Base-by-base conservation (phyloP, 1,284 basidiomycete species). In the Ceratorhiza oryzae-sativae region DNA sequence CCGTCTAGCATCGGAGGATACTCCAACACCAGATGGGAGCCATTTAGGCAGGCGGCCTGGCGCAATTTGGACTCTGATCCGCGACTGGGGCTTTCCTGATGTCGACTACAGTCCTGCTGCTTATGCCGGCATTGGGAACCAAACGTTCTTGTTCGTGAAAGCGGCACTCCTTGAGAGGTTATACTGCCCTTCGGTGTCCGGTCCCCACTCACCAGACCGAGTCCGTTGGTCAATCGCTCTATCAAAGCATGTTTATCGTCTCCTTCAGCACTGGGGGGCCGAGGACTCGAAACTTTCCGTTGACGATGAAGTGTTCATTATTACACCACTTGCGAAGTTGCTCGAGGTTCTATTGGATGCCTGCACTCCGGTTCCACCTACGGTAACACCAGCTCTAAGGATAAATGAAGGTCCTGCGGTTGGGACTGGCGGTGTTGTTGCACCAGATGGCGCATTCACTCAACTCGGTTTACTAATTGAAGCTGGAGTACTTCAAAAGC, bases 261-360 rank as follows among this genome's bases (percentile, higher is more conserved):
- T 58, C 6, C 55, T 58, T n/a, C 55, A 36, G 27, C 32, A 27
- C 53, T 58, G 55, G 55, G 18, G 36, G 55, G 55, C 12, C 12
- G 32, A 18, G 6, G 4, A 15, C 18, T 13, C 36, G 13, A 25
- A 25, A 27, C 9, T 36, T 10, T 36, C 30, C 6, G 30, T 23
- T n/a, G 55, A 58, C 10, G 55, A 58, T n/a, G 32, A 58, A 36
- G 55, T 23, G 4, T 58, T 58, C 20, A 58, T 58, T 15, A 36
- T 58, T 12, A 58, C 55, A n/a, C 20, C 55, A 23, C 55, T 58
- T 27, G 12, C 36, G 3, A 34, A 58, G 20, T 18, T 58, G 55
- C 13, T 41, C 15, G 36, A 58, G 32, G 18, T 41, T 13, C 20
- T 58, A 13, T 5, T 58, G 4, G 32, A 58, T 13, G 55, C 30